These are phyloP conservation scores for Scalesia atractyloides DNA, from an alignment of 129 eudicot genomes.

Conservation along the genomic window DNA sequence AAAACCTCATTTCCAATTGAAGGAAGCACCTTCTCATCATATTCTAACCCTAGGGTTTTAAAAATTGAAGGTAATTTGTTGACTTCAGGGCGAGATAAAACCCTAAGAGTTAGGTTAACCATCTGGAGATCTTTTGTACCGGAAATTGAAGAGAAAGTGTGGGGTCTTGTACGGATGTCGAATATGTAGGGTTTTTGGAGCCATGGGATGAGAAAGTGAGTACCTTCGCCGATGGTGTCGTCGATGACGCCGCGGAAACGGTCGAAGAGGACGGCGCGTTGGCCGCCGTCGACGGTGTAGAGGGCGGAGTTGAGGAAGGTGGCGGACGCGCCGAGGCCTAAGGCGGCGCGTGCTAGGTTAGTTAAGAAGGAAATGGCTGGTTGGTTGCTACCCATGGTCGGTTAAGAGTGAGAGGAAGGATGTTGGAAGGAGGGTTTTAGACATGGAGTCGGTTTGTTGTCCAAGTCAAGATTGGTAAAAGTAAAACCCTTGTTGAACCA, in stretches of 20 bases:
- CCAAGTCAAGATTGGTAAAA: background rate
- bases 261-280: slow-evolving; percentile 93
- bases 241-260: slow-evolving; percentile 84
- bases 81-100: slow-evolving; percentile 81
- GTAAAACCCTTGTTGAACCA: slow-evolving; percentile 18
- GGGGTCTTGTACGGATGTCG: slow-evolving; percentile 90
- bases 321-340: slow-evolving; percentile 70
- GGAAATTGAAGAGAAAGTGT: slow-evolving; percentile 73
- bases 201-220: slow-evolving; percentile 85
- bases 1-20: slow-evolving; percentile 83
- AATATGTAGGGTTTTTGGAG: slow-evolving; percentile 86
- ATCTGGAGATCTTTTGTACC: slow-evolving; percentile 95
- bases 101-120: slow-evolving; percentile 92
- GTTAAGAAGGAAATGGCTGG: slow-evolving; percentile 64
- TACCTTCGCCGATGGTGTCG: slow-evolving; percentile 80
- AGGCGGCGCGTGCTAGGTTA: slow-evolving; percentile 84
- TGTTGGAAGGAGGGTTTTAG: slow-evolving; percentile 34
- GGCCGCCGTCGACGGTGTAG: slow-evolving; percentile 97
- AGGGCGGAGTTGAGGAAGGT: slow-evolving; percentile 65
- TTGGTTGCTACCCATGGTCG: slow-evolving; percentile 54
- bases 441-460: slow-evolving; percentile 26
- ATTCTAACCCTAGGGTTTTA: slow-evolving; percentile 78
- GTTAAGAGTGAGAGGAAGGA: background rate
- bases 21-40: slow-evolving; percentile 93
- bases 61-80: slow-evolving; percentile 59